These are phyloP conservation scores for Microdochium nivale DNA, from an alignment of 2,329 filamentous ascomycete genomes.

Conservation along the genomic window DNA sequence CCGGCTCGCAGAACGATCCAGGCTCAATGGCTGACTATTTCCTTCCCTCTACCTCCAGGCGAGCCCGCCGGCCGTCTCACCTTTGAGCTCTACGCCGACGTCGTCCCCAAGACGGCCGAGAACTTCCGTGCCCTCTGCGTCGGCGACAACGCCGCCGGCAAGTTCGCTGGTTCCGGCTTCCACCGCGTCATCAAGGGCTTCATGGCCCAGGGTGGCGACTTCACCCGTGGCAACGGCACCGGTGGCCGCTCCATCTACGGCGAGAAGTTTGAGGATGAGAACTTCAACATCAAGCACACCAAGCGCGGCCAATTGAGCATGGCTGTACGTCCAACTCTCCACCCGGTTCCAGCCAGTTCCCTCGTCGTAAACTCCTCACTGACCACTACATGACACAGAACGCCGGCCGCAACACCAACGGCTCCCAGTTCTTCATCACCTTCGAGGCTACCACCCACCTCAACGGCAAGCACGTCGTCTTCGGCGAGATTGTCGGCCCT, in stretches of 20 bases:
- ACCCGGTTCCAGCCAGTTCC: background rate
- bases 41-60: slow-evolving; percentile 46
- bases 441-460: slow-evolving; percentile 92
- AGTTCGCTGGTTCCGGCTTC: slow-evolving; percentile 75
- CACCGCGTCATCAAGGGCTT: slow-evolving; percentile 98
- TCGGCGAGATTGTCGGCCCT: slow-evolving; percentile 86
- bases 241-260: slow-evolving; percentile 97
- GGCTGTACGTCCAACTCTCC: slow-evolving; percentile 56
- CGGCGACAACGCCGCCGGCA: slow-evolving; percentile 82
- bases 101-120: slow-evolving; percentile 90
- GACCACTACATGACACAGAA: background rate
- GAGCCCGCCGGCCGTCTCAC: slow-evolving; percentile 58
- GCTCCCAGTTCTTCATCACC: slow-evolving; percentile 96
- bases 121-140: slow-evolving; percentile 95
- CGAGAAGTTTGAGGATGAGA: slow-evolving; percentile 95
- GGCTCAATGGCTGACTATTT: too few species aligned
- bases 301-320: slow-evolving; percentile 91
- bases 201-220: slow-evolving; percentile 98
- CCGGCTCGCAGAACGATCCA: too few species aligned
- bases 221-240: slow-evolving; percentile 88
- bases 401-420: slow-evolving; percentile 79
- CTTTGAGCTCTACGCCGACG: slow-evolving; percentile 70
- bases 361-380: background rate
- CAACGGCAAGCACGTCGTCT: slow-evolving; percentile 95
- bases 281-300: slow-evolving; percentile 86